Evolutionary conservation across 2,329 filamentous ascomycete genomes (phyloP), one percentile per base, ranked within the genome.

Genomic region (Fusarium sterilihyphosum): DNA sequence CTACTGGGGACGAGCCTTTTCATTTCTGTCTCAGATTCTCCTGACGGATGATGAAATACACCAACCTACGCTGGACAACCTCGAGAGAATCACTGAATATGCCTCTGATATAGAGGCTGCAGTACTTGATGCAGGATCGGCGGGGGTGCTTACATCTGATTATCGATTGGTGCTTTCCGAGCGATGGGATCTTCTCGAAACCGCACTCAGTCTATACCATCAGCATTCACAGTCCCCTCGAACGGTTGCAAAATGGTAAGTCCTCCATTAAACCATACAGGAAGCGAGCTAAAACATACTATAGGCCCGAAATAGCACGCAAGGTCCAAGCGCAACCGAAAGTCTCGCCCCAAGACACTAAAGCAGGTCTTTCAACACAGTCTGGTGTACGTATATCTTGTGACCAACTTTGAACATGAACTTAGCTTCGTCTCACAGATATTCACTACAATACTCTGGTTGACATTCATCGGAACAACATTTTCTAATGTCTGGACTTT

Each of bases 251-350:
- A 56, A 12, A 56, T 56, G 37, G 24, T 56, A 6, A n/a, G 13
- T n/a, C 13, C 8, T 3, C 5, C 2, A n/a, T 7, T 17, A 1
- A 3, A 1, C 1, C 16, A 20, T 1, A 0, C 2, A 29, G 4
- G 3, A 29, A 18, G 10, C 0, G 8, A 31, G 8, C 52, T 40
- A 2, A 56, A 29, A 9, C 2, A 54, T n/a, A 1, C 0, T 40
- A 1, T 0, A 29, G 52, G 52, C 8, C 37, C 2, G 24, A 56
- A 7, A 22, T 56, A 17, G 37, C 37, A 4, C 33, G 37, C 6
- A 38, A n/a, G 8, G 1, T 31, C 8, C 52, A 40, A 40, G 52
- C 3, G 7, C 1, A 2, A 3, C 3, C 5, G 4, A 56, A 56
- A 31, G 16, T 29, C 0, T 2, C 3, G 4, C 11, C 35, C 12